Evolutionary conservation across 2,329 filamentous ascomycete species (phyloP).

Genomic region (Gyromitra esculenta): DNA sequence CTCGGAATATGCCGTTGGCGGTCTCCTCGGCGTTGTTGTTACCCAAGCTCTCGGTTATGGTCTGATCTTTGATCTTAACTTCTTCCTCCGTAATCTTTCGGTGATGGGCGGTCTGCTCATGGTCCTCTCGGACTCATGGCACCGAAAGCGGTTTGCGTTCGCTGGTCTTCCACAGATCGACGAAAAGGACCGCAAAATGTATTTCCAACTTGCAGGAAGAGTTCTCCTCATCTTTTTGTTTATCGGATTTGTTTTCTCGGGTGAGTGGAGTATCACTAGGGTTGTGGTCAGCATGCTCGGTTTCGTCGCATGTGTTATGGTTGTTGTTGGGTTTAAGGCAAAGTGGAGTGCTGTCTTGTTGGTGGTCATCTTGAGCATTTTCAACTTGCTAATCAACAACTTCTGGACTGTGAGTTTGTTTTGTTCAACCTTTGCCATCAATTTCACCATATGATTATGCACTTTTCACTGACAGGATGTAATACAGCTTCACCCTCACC

Average conservation of each 20-base stretch:
- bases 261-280: constrained; percentile 89
- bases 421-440: background rate
- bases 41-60: constrained; percentile 96
- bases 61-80: constrained; percentile 98
- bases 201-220: constrained; percentile 96
- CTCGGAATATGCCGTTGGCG: constrained; percentile 90
- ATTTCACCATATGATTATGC: background rate
- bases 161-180: constrained; percentile 92
- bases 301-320: constrained; percentile 94
- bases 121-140: constrained; percentile 98
- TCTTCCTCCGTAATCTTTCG: constrained; percentile 98
- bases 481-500: constrained; percentile 86
- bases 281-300: constrained; percentile 85
- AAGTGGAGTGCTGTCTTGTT: constrained; percentile 97
- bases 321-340: constrained; percentile 98
- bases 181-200: constrained; percentile 99
- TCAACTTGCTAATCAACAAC: constrained; percentile 98
- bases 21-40: constrained; percentile 88
- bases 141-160: constrained; percentile 95
- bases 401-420: constrained; percentile 91
- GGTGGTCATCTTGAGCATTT: constrained; percentile 92
- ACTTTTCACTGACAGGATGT: constrained; percentile 55
- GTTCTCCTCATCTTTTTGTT: constrained; percentile 98
- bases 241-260: constrained; percentile 93
- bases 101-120: constrained; percentile 97